Percentiles rank a stretch among this genome's conserved stretches.
Conservation (phyloP, 805 yeast genomes). For the Starmerella cellae region DNA sequence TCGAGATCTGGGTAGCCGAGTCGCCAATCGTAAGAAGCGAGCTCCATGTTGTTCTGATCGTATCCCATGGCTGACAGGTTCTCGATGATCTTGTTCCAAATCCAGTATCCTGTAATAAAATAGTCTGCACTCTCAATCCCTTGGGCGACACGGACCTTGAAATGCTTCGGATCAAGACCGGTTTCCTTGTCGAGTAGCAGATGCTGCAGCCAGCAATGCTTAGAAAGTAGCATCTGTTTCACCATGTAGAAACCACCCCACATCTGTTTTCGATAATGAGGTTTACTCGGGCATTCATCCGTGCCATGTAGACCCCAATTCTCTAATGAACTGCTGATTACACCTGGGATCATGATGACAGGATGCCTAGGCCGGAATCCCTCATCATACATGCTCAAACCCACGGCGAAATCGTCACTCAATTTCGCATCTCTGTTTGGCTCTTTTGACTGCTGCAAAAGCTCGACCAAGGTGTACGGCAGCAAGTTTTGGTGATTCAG, state of each 20-base stretch:
- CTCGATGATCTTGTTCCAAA: constrained; percentile 93
- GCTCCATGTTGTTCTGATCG: constrained; percentile 77
- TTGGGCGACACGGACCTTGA: constrained; percentile 76
- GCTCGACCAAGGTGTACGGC: constrained; percentile 51
- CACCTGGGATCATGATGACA: constrained; percentile 91
- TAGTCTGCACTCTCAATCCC: constrained; percentile 96
- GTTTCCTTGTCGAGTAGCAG: constrained; percentile 80
- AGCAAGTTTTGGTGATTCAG: constrained; percentile 37
- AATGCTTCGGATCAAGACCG: constrained; percentile 80
- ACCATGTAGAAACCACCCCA: constrained; percentile 98
- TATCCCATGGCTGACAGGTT: constrained; percentile 89
- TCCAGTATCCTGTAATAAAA: constrained; percentile 96
- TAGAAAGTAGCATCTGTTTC: constrained; percentile 80
- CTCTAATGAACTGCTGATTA: constrained; percentile 86
- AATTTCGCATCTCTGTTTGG: constrained; percentile 28
- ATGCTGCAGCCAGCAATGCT: constrained; percentile 86
- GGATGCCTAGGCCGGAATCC: constrained; percentile 47
- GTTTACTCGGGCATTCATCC: constrained; percentile 65
- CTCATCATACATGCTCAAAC: constrained; percentile 48
- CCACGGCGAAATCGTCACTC: constrained; percentile 82
- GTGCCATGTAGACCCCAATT: constrained; percentile 76
- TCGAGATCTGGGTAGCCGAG: constrained; percentile 81
- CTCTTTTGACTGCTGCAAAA: constrained; percentile 44
- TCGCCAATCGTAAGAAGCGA: constrained; percentile 96
- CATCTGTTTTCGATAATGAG: constrained; percentile 76